A percentile compares a stretch with the other conserved stretches of the same genome.
Conservation (phyloP, 768 basidiomycete genomes). For the Asterophora lycoperdoides region DNA sequence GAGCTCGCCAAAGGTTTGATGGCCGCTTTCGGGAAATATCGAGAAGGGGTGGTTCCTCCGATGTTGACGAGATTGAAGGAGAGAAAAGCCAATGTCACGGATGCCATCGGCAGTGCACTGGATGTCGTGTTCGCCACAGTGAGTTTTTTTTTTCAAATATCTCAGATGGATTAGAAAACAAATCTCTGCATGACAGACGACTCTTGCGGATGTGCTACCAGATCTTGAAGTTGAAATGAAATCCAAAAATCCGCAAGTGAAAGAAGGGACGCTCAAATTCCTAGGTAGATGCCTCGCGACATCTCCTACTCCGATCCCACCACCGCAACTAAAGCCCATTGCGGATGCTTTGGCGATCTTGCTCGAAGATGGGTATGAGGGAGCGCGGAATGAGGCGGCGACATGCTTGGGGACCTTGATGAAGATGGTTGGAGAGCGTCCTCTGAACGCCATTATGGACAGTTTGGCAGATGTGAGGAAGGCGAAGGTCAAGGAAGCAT, state of each 20-base stretch:
- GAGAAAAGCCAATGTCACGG: constrained; percentile 85
- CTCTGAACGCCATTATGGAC: constrained; percentile 84
- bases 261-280: constrained; percentile 89
- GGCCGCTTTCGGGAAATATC: constrained; percentile 66
- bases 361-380: constrained; percentile 86
- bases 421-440: constrained; percentile 96
- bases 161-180: constrained; percentile 9
- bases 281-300: constrained; percentile 71
- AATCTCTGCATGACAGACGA: constrained; percentile 46
- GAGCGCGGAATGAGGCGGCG: constrained; percentile 88
- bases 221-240: constrained; percentile 74
- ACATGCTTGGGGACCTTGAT: constrained; percentile 83
- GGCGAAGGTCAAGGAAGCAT: constrained; percentile 90
- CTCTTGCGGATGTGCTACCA: constrained; percentile 75
- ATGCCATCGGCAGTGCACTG: constrained; percentile 80
- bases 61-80: constrained; percentile 93
- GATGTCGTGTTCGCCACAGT: constrained; percentile 88
- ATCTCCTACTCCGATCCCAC: constrained; percentile 65
- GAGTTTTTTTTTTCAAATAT: constrained; percentile 25
- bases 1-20: constrained; percentile 81
- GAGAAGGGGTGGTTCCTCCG: constrained; percentile 64
- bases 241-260: constrained; percentile 95
- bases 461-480: constrained; percentile 82
- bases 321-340: constrained; percentile 75
- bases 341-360: constrained; percentile 71